Evolutionary conservation across 768 basidiomycete genomes (phyloP), one percentile per base, ranked within the genome.

Genomic region (Suillus americanus): DNA sequence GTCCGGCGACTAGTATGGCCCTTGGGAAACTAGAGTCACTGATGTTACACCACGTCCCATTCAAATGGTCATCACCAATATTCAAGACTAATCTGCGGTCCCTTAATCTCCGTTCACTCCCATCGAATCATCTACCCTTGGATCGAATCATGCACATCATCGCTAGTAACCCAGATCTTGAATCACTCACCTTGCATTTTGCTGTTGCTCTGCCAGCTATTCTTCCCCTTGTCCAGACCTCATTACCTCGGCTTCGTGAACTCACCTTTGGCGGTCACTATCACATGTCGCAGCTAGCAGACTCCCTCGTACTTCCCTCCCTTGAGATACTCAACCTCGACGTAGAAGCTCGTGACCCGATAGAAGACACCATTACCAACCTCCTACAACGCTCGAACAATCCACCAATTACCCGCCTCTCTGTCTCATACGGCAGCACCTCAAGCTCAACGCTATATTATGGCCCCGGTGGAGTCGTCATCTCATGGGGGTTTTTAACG

Each of bases 51-150:
- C 83, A 90, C 66, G 83, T 88, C 5, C 90, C 91, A 0, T 91
- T 92, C 80, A 89, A 87, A 73, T 89, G 89, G 86, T 87, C 86
- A 3, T 89, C 90, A 0, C 88, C 91, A 1, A 85, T 92, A 77
- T 84, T 92, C 70, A 83, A 81, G 45, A 81, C 81, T 14, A 82
- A 83, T 62, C 78, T 92, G 14, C 82, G 79, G 48, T 80, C 82
- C 3, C 81, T 92, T 62, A 86, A 83, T 63, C 81, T 92, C 43
- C 87, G 87, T 33, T 83, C 89, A 1, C 85, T 91, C 12, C 87
- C 88, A 18, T 85, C 83, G 2, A 79, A 82, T 7, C 84, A 86
- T 66, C 78, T 90, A 41, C 85, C 89, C 0, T 75, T 92, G 18
- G 89, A 92, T 71, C 85, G 89, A 33, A 81, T 92, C 46, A 75